Base-by-base conservation (phyloP, 495 filamentous ascomycete genomes). In the Xylaria curta region DNA sequence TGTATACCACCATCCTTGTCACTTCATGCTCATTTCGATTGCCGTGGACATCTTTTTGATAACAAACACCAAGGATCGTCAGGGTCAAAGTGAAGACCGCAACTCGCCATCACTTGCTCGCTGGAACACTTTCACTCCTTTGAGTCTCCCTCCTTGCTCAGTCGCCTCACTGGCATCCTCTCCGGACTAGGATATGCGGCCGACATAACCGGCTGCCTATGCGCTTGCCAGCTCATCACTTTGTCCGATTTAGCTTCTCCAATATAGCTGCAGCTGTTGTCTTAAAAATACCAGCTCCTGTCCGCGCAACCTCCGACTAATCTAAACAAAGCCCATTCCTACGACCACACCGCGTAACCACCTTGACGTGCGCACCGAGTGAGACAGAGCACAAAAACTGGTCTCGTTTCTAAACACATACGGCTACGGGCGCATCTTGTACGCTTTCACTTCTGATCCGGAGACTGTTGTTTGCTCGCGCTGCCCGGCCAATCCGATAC, bases 191-290 rank as follows among this genome's bases (percentile, higher is more conserved):
- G 31, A 62, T 33, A 31, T 56, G 46, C 47, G 60, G 31, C 44
- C 47, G 62, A 24, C 31, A 33, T 54, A 54, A 54, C 47, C 21
- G 47, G 56, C 46, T 38, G 9, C 12, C 0, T 33, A 70, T 70
- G 59, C 68, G 47, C 59, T 64, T 70, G 68, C 60, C 68, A 70
- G 38, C 68, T 64, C 68, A 70, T 56, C 59, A 54, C 56, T 63
- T 62, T 42, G 21, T 42, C n/a, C 44, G 8, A 53, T 26, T 53
- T 70, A 47, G 56, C 58, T 63, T 62, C 58, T 63, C 42, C 31
- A 49, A 63, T 62, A 62, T 69, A 70, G 47, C 49, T 70, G 59
- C 36, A 64, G 17, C 60, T 17, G 24, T 26, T 63, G n/a, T 70
- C 58, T 49, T 54, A 64, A 36, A 47, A 21, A n/a, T 19, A 19